Conservation (phyloP, 2,329 filamentous ascomycete species). For the Pyrenochaeta sp. region DNA sequence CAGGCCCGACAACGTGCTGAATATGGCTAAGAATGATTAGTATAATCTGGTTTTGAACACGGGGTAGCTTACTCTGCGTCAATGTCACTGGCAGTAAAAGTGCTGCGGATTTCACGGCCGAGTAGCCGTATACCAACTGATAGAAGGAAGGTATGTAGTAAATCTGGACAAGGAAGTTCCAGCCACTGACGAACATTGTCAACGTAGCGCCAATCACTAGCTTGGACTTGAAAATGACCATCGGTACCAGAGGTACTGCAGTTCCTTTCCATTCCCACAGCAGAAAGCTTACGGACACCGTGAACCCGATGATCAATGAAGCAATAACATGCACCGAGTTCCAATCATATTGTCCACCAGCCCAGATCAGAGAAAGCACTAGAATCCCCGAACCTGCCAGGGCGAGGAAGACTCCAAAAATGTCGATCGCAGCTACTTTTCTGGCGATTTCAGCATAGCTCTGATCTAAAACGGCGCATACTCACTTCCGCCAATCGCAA, state of each 20-base stretch:
- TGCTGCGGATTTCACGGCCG: conserved; percentile 59
- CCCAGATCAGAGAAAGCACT: conserved; percentile 64
- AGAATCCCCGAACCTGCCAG: conserved; percentile 64
- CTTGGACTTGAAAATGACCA: conserved; percentile 24
- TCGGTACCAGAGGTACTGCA: conserved; percentile 64
- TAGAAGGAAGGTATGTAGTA: conserved; percentile 70
- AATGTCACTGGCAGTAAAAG: conserved; percentile 57
- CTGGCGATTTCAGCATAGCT: conserved; percentile 11
- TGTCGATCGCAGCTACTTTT: conserved; percentile 60
- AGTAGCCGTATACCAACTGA: conserved; percentile 63
- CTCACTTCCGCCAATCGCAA: conserved; percentile 59
- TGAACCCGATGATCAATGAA: conserved; percentile 60
- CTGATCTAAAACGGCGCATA: conserved; percentile 11
- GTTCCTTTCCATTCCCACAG: conserved; percentile 67
- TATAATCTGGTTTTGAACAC: no score
- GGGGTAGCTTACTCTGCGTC: conserved; percentile 37
- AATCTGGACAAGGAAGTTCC: conserved; percentile 65
- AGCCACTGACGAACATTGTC: conserved; percentile 65
- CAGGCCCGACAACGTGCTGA: conserved; percentile 29
- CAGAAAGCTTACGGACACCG: conserved; percentile 56
- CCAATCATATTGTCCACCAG: conserved; percentile 65
- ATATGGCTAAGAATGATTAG: conserved; percentile 14
- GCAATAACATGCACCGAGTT: conserved; percentile 58
- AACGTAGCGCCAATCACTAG: conserved; percentile 25
- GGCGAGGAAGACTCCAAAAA: conserved; percentile 62